These are phyloP conservation scores for Sphaerulina vaccinii DNA, from an alignment of 2,329 filamentous ascomycete genomes.

Conservation along the genomic window DNA sequence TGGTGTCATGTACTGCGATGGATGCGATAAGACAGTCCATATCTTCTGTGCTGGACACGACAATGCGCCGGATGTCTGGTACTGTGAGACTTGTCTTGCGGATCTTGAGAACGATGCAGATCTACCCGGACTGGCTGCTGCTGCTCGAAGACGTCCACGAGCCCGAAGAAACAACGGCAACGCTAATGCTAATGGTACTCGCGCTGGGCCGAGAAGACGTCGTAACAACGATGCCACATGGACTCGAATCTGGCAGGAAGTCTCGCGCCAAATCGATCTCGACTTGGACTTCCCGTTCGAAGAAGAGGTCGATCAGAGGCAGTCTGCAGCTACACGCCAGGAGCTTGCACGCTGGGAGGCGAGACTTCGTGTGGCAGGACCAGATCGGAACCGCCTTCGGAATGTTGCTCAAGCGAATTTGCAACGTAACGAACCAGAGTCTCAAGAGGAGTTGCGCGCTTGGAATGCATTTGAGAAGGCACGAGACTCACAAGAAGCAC, in stretches of 20 bases:
- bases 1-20: conserved; percentile 83
- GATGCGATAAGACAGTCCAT: conserved; percentile 86
- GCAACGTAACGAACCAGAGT: conserved; percentile 58
- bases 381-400: conserved; percentile 63
- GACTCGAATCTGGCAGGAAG: conserved; percentile 84
- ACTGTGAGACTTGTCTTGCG: conserved; percentile 75
- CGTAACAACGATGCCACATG: conserved; percentile 55
- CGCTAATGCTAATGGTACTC: conserved; percentile 15
- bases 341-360: conserved; percentile 75
- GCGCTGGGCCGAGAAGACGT: conserved; percentile 23
- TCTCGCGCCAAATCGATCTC: conserved; percentile 74
- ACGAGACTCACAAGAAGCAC: conserved; percentile 62
- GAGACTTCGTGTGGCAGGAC: conserved; percentile 76
- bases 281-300: conserved; percentile 86
- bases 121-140: conserved; percentile 29
- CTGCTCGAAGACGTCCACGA: conserved; percentile 29
- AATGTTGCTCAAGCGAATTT: conserved; percentile 56
- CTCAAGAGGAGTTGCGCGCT: conserved; percentile 74
- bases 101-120: conserved; percentile 33
- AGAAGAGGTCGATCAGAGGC: conserved; percentile 62
- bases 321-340: conserved; percentile 55
- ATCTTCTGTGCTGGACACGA: conserved; percentile 87
- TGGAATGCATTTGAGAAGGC: conserved; percentile 92
- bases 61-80: conserved; percentile 62
- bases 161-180: conserved; percentile 20